Evolutionary conservation across 768 basidiomycete genomes (phyloP), one percentile per base, ranked within the genome.

Genomic region (Strobilomyces confusus): DNA sequence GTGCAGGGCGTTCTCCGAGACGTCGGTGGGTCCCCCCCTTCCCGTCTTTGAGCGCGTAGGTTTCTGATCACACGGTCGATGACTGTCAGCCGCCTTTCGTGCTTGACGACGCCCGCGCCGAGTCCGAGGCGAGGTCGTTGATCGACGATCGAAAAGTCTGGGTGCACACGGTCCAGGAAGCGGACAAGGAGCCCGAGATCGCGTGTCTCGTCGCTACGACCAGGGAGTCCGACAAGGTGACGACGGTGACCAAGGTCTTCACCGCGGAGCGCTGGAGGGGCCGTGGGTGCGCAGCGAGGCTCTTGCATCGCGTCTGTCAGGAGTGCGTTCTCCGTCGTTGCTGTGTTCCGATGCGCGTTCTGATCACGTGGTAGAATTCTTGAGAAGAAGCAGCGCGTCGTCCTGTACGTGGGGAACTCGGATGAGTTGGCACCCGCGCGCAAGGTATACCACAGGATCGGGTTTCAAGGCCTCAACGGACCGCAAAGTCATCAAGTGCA

Each of bases 191-290:
- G 0, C 52, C 69, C 5, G 74, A 77, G 25, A 76, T 89, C 17
- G 84, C 86, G 0, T 88, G 78, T 13, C 79, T 89, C 30, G 82
- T 83, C 4, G 87, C 87, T 3, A 80, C 78, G n/a, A 87, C 87
- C 1, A 72, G 87, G 9, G 80, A 82, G 56, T 82, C 75, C 25
- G 72, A 75, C 1, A 72, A 60, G 6, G 76, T 86, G 22, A 80
- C 81, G 4, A 80, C 84, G 0, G 82, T 92, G 42, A 85, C 84
- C 44, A 91, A 91, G 66, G 88, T 90, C 0, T 86, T 74, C 62
- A 89, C 89, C 0, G 69, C 77, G 41, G 73, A 77, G 0, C 36
- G 59, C 1, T 84, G 80, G 76, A 72, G 84, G 30, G 66, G 76
- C 1, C 70, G 65, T 0, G 79, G 83, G 1, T 85, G 77, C 58